Base-by-base conservation (phyloP, 495 filamentous ascomycete genomes). In the Aspergillus bridgeri region DNA sequence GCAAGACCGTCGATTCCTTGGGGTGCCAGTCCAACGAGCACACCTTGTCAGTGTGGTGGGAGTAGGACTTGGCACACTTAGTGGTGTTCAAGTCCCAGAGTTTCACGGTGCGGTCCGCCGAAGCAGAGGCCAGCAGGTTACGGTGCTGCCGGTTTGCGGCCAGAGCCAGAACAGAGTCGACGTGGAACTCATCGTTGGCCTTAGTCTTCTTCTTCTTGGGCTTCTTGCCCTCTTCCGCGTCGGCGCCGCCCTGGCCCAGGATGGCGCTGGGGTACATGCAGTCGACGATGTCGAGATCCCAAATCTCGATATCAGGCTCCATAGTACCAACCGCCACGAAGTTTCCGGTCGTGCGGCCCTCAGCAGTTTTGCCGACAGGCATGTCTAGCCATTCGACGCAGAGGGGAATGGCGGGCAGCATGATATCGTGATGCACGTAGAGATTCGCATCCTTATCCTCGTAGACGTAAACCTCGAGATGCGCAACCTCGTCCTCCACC, bases 401-500 rank as follows among this genome's bases (percentile, higher is more conserved):
- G 15, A 99, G 83, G 2, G 94, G 94, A 72, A 98, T 96, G 27
- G 92, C 92, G 18, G 94, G 94, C 43, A 99, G 85, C 94, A 99
- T 97, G 64, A 99, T 96, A 67, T 99, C 94, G 78, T 99, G 95
- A 76, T 99, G 94, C 9, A 98, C 92, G 70, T 98, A 99, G 42
- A 99, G 86, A 72, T 99, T 98, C 67, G 96, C 94, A 9, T 86
- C 91, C 42, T 73, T 73, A 65, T 98, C 95, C 73, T 98, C 95
- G 71, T 98, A 98, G 25, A 98, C 91, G 69, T 98, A 98, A 46
- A 97, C 86, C 69, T 98, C 95, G 19, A 99, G 81, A 74, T 97
- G 92, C 23, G 94, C 91, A 23, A 99, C 88, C 63, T 98, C 94
- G 61, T 99, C 94, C 72, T 99, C 94, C 19, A 96, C 82, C 79